These are phyloP conservation scores for Schrenkiella parvula DNA, from an alignment of 345 rosid species.

Conservation along the genomic window DNA sequence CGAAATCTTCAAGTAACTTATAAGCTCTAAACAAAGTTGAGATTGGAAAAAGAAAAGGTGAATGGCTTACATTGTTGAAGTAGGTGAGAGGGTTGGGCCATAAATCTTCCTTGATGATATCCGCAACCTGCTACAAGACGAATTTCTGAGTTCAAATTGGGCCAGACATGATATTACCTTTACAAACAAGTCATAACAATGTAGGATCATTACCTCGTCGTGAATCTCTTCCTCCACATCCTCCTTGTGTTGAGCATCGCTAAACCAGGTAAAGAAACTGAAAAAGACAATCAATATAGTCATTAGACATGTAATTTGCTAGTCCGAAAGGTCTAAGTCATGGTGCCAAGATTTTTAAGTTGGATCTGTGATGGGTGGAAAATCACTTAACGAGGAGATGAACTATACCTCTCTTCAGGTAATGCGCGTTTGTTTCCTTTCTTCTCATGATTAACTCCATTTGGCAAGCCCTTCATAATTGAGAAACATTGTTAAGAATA, in stretches of 20 bases:
- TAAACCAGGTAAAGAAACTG: conserved; percentile 94
- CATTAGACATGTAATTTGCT: neutral
- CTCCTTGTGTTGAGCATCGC: conserved; percentile 54
- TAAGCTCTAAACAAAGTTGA: neutral
- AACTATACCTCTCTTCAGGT: conserved; percentile 63
- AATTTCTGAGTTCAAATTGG: conserved; percentile 12
- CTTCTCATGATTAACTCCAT: conserved; percentile 79
- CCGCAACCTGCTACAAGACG: conserved; percentile 63
- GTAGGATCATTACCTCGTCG: conserved; percentile 58
- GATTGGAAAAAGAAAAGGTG: neutral
- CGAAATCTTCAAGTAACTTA: neutral
- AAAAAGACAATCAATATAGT: conserved; percentile 4
- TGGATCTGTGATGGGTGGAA: neutral
- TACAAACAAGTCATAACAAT: neutral
- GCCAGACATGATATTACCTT: neutral
- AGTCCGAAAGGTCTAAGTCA: neutral
- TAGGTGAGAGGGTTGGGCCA: conserved; percentile 94
- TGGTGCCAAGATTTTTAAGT: neutral
- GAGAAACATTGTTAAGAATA: conserved; percentile 3
- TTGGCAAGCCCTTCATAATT: conserved; percentile 60
- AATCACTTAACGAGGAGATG: neutral
- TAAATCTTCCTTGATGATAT: conserved; percentile 87
- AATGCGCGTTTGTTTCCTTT: conserved; percentile 85
- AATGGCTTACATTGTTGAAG: conserved; percentile 63
- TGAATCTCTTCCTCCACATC: conserved; percentile 52